Evolutionary conservation across 768 basidiomycete species (phyloP), one percentile per base, ranked within the genome.

Genomic region (Phanerochaete sordida): DNA sequence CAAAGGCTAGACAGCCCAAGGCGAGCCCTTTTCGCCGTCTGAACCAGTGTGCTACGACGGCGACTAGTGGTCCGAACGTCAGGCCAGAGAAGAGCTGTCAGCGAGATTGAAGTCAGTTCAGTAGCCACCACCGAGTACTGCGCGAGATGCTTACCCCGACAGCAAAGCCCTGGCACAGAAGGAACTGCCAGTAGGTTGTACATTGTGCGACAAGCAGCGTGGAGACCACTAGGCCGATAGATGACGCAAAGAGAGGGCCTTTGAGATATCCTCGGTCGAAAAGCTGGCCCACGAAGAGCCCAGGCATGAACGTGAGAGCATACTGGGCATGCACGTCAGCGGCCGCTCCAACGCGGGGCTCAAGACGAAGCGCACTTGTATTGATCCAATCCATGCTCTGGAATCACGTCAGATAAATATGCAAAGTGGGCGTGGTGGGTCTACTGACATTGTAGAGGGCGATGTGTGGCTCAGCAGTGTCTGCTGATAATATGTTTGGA

Each of bases 181-280:
- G 64, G 63, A 92, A 87, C 9, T 92, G 87, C 91, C 90, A 92
- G 66, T 85, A 92, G 57, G 79, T 61, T 13, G 74, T 86, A 67
- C 91, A 93, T 74, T 91, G 76, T 0, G 87, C 87, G 4, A 81
- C 75, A n/a, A 92, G 75, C 64, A 91, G 83, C 0, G 85, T 86
- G 28, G 81, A 77, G 0, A 72, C 60, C 1, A 91, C 72, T 6
- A 90, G 70, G 16, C 84, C 44, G 16, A 72, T 73, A 54, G 84
- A 85, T 0, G 81, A 79, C 1, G 73, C 44, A 9, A 81, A 63
- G 30, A 81, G 76, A 8, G 86, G 79, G 1, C 78, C 66, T 30
- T 76, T 82, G 68, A 86, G 83, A 64, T 85, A 81, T 56, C 90
- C 90, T 43, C 88, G 67, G 70, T 92, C 90, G 70, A 91, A 90